Evolutionary conservation across 345 rosid genomes (phyloP).

Genomic region (Eucalyptus cloeziana): DNA sequence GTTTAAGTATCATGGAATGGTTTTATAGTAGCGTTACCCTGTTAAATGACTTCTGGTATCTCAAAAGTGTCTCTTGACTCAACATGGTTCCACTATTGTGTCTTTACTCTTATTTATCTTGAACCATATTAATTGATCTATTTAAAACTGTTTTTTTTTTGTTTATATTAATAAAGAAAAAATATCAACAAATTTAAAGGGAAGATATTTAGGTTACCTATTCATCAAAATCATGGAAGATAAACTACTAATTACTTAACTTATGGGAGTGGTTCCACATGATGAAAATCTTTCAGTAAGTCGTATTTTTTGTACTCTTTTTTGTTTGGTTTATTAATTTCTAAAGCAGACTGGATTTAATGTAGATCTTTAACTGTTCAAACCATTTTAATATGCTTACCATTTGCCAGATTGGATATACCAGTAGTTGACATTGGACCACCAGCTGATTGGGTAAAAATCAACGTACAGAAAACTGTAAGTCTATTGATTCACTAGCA

Average conservation of each 20-base stretch:
- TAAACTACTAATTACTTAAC: background rate
- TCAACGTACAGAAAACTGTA: conserved; percentile 59
- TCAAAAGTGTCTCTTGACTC: background rate
- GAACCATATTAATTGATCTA: background rate
- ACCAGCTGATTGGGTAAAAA: conserved; percentile 73
- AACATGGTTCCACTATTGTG: background rate
- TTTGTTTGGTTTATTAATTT: background rate
- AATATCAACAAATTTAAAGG: background rate
- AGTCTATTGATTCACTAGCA: background rate
- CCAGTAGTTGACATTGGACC: conserved; percentile 46
- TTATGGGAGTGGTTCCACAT: background rate
- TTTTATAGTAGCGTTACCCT: background rate
- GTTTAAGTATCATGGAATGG: background rate
- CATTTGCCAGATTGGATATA: conserved; percentile 27
- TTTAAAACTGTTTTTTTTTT: background rate
- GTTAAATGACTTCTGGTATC: background rate
- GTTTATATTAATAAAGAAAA: background rate
- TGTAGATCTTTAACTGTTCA: background rate
- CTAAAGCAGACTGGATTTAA: background rate
- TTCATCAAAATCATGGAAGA: background rate
- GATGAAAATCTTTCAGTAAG: background rate
- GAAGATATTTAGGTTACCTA: background rate
- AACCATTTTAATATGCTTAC: background rate
- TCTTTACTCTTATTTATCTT: background rate
- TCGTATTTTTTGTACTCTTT: background rate